phyloP scores from a whole-genome alignment of 75 land plant species.

The Azolla pinnata region DNA sequence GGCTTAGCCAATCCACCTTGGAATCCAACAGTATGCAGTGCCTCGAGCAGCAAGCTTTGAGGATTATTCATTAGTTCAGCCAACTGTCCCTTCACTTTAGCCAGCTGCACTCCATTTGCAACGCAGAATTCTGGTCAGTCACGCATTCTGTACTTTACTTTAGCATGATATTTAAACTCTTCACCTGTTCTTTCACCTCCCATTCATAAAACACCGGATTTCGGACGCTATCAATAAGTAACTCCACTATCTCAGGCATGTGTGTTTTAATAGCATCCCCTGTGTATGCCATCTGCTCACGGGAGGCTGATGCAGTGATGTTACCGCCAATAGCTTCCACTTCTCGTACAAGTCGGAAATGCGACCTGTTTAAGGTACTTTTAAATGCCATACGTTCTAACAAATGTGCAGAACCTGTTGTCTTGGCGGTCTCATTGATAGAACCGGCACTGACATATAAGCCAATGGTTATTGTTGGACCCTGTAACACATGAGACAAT shows the following conservation, averaged over 20 bases:
- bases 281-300: constrained; percentile 90
- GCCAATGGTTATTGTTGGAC: constrained; percentile 69
- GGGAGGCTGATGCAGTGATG: constrained; percentile 62
- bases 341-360: constrained; percentile 78
- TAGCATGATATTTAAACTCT: no score
- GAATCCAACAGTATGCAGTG: constrained; percentile 80
- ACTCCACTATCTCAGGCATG: constrained; percentile 85
- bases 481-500: no score
- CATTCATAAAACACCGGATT: constrained; percentile 82
- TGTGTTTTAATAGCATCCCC: constrained; percentile 72
- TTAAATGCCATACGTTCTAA: constrained; percentile 93
- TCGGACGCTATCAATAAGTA: constrained; percentile 77
- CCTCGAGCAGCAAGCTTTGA: constrained; percentile 69
- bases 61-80: constrained; percentile 60
- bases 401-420: constrained; percentile 64
- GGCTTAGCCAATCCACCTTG: constrained; percentile 67
- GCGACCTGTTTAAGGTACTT: constrained; percentile 63
- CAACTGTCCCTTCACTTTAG: constrained; percentile 64
- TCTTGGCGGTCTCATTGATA: constrained; percentile 53
- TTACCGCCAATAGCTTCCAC: constrained; percentile 93
- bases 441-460: constrained; percentile 77
- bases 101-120: no score
- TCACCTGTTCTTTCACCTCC: no score
- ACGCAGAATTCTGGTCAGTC: no score
- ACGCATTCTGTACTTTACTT: no score